Conservation (phyloP, 371 early-diverging fungal species). For the Umbelopsis sp. region DNA sequence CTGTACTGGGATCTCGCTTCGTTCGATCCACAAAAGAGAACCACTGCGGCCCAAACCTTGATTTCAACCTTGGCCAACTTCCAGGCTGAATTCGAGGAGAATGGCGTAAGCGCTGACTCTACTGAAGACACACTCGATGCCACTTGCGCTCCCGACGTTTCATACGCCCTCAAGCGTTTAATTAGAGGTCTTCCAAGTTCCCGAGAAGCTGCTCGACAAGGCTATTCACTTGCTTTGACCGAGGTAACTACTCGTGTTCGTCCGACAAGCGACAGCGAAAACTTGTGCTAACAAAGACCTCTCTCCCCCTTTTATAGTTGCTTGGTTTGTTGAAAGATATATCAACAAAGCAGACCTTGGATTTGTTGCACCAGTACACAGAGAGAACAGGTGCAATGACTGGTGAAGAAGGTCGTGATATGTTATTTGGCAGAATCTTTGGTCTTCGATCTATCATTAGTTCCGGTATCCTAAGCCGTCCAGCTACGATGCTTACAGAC, state of each 20-base stretch:
- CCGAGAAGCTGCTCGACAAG: constrained; percentile 91
- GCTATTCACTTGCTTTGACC: constrained; percentile 91
- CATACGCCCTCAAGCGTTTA: constrained; percentile 89
- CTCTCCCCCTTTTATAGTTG: constrained; percentile 32
- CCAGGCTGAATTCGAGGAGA: constrained; percentile 48
- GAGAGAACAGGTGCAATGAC: constrained; percentile 58
- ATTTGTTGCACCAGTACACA: constrained; percentile 70
- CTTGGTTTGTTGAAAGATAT: constrained; percentile 45
- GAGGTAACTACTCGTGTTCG: constrained; percentile 54
- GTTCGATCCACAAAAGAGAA: constrained; percentile 56
- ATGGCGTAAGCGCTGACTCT: constrained; percentile 30
- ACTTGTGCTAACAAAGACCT: background rate
- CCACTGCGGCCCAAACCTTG: constrained; percentile 56
- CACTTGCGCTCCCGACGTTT: constrained; percentile 69
- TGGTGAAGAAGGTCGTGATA: constrained; percentile 86
- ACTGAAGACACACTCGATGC: constrained; percentile 66
- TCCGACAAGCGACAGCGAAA: background rate
- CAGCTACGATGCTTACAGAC: constrained; percentile 66
- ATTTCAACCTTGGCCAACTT: constrained; percentile 50
- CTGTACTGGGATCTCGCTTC: constrained; percentile 77
- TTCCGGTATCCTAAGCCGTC: constrained; percentile 78
- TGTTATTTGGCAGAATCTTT: constrained; percentile 89
- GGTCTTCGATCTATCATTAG: constrained; percentile 81
- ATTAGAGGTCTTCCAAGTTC: constrained; percentile 87
- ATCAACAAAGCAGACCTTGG: constrained; percentile 64